A percentile compares a stretch with the other conserved stretches of the same genome.
Conservation (phyloP, 768 basidiomycete genomes). For the Trametes cinnabarina region DNA sequence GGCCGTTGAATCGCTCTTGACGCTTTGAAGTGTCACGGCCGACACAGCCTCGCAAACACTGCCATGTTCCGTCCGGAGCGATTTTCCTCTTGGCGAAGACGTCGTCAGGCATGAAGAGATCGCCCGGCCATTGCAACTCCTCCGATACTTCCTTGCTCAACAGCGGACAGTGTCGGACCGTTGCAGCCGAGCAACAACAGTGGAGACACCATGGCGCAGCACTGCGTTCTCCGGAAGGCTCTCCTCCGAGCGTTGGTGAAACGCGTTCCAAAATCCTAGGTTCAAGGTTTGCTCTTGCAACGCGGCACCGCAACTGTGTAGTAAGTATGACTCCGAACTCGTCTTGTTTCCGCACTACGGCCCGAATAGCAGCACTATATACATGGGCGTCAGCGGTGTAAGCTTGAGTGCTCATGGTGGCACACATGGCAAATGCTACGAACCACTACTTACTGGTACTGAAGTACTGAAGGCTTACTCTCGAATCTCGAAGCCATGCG, state of each 20-base stretch:
- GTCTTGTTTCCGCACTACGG: too few relatives aligned
- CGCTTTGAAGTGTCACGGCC: not conserved
- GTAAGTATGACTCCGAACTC: too few relatives aligned
- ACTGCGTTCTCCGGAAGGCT: not conserved
- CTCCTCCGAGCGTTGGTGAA: not conserved
- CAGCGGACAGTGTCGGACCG: not conserved
- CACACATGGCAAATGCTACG: too few relatives aligned
- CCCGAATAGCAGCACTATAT: too few relatives aligned
- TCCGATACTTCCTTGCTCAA: not conserved
- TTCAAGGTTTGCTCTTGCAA: not conserved
- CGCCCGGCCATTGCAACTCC: not conserved
- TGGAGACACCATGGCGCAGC: not conserved
- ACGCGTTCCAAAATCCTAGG: not conserved
- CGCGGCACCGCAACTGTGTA: too few relatives aligned
- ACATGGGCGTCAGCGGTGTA: too few relatives aligned
- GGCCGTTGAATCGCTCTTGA: not conserved
- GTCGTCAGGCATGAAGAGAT: not conserved
- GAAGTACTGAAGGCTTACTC: too few relatives aligned
- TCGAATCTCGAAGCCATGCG: too few relatives aligned
- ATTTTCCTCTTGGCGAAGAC: not conserved
- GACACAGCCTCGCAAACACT: not conserved
- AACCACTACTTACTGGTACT: too few relatives aligned
- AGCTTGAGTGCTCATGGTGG: too few relatives aligned
- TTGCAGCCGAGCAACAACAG: not conserved
- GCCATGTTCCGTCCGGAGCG: not conserved